phyloP scores from a whole-genome alignment of 2,329 filamentous ascomycete genomes.

The Colletotrichum orchidophilum region DNA sequence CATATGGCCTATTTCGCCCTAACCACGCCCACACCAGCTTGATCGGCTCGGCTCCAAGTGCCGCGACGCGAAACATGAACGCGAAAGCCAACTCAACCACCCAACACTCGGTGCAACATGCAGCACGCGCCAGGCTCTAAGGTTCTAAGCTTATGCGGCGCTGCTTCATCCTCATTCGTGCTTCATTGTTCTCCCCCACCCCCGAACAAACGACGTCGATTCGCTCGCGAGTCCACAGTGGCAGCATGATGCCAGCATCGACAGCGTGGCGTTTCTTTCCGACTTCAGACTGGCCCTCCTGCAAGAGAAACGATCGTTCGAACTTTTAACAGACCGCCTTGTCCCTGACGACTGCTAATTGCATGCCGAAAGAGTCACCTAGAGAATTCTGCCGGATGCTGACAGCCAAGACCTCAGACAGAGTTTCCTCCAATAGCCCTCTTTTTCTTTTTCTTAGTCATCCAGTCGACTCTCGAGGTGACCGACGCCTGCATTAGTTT shows the following conservation, averaged over 20 bases:
- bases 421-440: not conserved
- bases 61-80: slow-evolving; percentile 27
- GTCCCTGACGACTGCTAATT: not conserved
- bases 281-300: not conserved
- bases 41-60: slow-evolving; percentile 15
- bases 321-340: not conserved
- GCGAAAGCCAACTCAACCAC: slow-evolving; percentile 7
- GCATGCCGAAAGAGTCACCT: not conserved
- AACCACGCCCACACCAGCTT: not conserved
- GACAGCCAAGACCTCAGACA: not conserved
- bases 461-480: not conserved
- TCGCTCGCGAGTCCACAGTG: slow-evolving; percentile 16
- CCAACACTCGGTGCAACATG: slow-evolving; percentile 5
- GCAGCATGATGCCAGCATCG: slow-evolving; percentile 4
- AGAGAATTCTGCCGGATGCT: not conserved
- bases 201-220: slow-evolving; percentile 3
- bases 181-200: not conserved
- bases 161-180: not conserved
- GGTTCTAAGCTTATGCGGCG: not conserved
- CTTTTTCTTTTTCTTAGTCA: not conserved
- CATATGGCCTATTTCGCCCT: slow-evolving; percentile 6
- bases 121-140: not conserved
- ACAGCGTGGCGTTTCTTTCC: not conserved
- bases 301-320: not conserved
- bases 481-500: not conserved